phyloP scores from a whole-genome alignment of 2,329 filamentous ascomycete genomes.

The Hymenoscyphus infarciens region DNA sequence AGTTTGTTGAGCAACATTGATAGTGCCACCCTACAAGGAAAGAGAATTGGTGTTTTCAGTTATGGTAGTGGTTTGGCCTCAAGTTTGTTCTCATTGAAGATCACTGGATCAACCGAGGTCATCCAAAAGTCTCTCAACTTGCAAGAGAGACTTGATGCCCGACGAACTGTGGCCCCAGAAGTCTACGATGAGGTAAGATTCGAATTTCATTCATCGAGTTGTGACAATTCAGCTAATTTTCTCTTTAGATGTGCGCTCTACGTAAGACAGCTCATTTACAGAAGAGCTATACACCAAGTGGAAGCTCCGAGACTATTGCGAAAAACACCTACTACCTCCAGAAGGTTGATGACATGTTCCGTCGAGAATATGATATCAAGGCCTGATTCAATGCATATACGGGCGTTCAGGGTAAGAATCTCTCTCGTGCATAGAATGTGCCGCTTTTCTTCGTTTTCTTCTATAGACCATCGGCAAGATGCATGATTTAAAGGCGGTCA shows the following conservation, averaged over 20 bases:
- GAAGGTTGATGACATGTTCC: conserved; percentile 82
- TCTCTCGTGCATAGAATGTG: conserved; percentile 12
- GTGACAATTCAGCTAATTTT: conserved; percentile 24
- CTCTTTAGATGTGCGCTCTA: conserved; percentile 66
- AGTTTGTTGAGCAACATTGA: conserved; percentile 51
- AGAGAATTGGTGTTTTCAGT: conserved; percentile 56
- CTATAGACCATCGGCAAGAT: conserved; percentile 20
- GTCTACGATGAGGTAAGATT: conserved; percentile 67
- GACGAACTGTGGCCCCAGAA: conserved; percentile 64
- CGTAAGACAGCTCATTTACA: conserved; percentile 80
- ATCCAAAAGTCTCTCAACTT: conserved; percentile 69
- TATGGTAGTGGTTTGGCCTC: conserved; percentile 71
- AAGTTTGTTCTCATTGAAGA: conserved; percentile 68
- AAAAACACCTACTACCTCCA: conserved; percentile 74
- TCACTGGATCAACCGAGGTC: conserved; percentile 65
- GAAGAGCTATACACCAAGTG: conserved; percentile 71
- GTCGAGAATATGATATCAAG: conserved; percentile 73
- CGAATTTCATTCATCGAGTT: not conserved
- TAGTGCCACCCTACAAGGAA: conserved; percentile 54
- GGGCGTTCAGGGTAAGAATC: conserved; percentile 5
- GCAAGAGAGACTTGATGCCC: conserved; percentile 61
- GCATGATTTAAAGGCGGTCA: conserved; percentile 1
- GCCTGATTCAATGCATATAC: conserved; percentile 42
- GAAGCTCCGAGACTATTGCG: conserved; percentile 62
- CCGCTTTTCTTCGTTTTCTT: conserved; percentile 13